A percentile compares a stretch with the other conserved stretches of the same genome.
Evolutionary conservation across 2,329 filamentous ascomycete species (phyloP).

Genomic region (Fusarium nodosum): DNA sequence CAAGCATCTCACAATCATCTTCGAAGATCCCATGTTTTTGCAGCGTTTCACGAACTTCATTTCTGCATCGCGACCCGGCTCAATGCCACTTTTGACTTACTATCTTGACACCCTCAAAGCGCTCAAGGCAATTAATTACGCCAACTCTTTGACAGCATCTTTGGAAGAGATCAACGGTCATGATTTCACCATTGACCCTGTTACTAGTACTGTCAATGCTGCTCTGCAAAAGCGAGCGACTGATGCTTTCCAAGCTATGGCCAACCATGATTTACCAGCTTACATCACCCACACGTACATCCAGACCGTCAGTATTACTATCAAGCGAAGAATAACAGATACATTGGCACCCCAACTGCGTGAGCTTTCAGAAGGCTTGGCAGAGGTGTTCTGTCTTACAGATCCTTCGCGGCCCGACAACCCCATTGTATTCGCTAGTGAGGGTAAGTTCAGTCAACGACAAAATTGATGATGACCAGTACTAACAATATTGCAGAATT

Average conservation of each 20-base stretch:
- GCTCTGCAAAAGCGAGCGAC: slow-evolving; percentile 72
- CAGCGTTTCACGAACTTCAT: slow-evolving; percentile 77
- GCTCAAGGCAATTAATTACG: slow-evolving; percentile 76
- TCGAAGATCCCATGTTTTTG: slow-evolving; percentile 72
- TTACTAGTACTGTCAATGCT: slow-evolving; percentile 68
- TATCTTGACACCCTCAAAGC: slow-evolving; percentile 81
- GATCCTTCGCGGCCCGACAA: slow-evolving; percentile 81
- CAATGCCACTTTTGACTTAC: slow-evolving; percentile 76
- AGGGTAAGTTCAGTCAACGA: slow-evolving; percentile 64
- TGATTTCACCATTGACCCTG: slow-evolving; percentile 66
- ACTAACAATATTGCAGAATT: slow-evolving; percentile 67
- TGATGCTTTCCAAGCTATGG: slow-evolving; percentile 74
- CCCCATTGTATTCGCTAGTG: slow-evolving; percentile 81
- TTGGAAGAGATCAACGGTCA: slow-evolving; percentile 68
- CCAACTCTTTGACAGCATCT: slow-evolving; percentile 75
- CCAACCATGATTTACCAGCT: slow-evolving; percentile 77
- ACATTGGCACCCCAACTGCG: slow-evolving; percentile 73
- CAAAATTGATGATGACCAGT: rapidly evolving
- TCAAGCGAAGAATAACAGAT: slow-evolving; percentile 76
- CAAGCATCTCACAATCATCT: slow-evolving; percentile 75
- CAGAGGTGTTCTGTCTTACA: slow-evolving; percentile 82
- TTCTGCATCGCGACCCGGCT: slow-evolving; percentile 69
- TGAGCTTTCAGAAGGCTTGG: slow-evolving; percentile 79
- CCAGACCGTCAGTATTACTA: slow-evolving; percentile 76
- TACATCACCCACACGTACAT: slow-evolving; percentile 79